Base-by-base conservation (phyloP, 2,329 filamentous ascomycete species). In the Aspergillus felis region DNA sequence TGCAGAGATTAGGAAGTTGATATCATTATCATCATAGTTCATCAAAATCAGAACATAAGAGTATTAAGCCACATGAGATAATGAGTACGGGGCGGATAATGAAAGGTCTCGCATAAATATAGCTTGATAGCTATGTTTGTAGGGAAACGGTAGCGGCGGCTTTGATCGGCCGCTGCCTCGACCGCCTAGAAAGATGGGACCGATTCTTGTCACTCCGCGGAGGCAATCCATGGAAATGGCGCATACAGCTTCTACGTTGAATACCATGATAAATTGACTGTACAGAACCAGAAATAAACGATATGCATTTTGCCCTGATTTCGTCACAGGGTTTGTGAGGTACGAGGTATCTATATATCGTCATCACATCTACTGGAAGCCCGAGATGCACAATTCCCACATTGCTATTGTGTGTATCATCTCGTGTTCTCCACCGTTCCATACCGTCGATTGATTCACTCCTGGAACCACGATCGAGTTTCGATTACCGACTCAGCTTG, bases 401-500 rank as follows among this genome's bases (percentile, higher is more conserved):
- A 17, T 17, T 17, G 32, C 14, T 5, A 38, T 38, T 14, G 32
- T 38, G 4, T 32, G 14, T 17, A 29, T 4, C 28, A 12, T 29
- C 5, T 6, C 14, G 14, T 38, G 14, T 29, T 38, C 5, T 38
- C 14, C 5, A 38, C 17, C 14, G 6, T 38, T 38, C 14, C 14
- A 38, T 38, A 7, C 32, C 32, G 14, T 17, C 14, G 17, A 17
- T 38, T 38, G 32, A 38, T 17, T 5, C 12, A 12, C 32, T 38
- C 20, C 24, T 27, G 14, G 20, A 12, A 22, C 22, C 6, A 14
- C 22, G 9, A 42, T 35, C 32, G n/a, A 46, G 7, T 5, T 44
- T 24, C 14, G 10, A 3, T 73, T 53, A 76, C 42, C 70, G 68
- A 60, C 61, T 79, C 24, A 87, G 67, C 57, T 76, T 80, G 71